A percentile compares a stretch with the other conserved stretches of the same genome.
These are phyloP conservation scores for Komagataella mondaviorum DNA, from an alignment of 805 yeast species.

Conservation along the genomic window DNA sequence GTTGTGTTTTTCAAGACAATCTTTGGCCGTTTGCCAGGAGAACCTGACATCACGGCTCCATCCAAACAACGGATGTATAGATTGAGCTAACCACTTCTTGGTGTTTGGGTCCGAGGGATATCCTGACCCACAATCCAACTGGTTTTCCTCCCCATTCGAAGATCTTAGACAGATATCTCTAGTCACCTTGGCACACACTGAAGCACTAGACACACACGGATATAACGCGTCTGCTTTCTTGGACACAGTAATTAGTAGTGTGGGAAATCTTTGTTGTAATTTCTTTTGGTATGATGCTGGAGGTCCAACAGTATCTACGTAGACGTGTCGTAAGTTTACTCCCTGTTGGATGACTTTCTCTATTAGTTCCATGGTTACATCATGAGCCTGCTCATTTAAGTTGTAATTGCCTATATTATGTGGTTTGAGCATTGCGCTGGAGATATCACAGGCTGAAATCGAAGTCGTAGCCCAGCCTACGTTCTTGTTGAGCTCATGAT, in stretches of 20 bases:
- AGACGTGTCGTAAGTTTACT: conserved; percentile 56
- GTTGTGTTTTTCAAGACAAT: conserved; percentile 40
- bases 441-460: conserved; percentile 78
- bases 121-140: conserved; percentile 67
- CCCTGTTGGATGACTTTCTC: conserved; percentile 47
- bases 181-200: conserved; percentile 93
- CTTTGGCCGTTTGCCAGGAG: conserved; percentile 91
- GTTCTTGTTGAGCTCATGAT: conserved; percentile 30
- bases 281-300: conserved; percentile 76
- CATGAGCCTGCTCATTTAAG: conserved; percentile 93
- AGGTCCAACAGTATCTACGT: conserved; percentile 95
- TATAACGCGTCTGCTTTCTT: conserved; percentile 90
- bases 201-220: conserved; percentile 90
- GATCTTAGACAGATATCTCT: conserved; percentile 42
- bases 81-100: conserved; percentile 50
- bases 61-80: conserved; percentile 67
- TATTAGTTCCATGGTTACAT: conserved; percentile 75
- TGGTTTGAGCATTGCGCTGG: conserved; percentile 75
- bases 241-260: conserved; percentile 61
- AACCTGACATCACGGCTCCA: conserved; percentile 73
- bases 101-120: conserved; percentile 93
- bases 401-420: conserved; percentile 48
- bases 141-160: conserved; percentile 12
- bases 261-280: conserved; percentile 56
- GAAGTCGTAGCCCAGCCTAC: conserved; percentile 85